These are phyloP conservation scores for Alternaria brassicae DNA, from an alignment of 2,329 filamentous ascomycete genomes.

Conservation along the genomic window DNA sequence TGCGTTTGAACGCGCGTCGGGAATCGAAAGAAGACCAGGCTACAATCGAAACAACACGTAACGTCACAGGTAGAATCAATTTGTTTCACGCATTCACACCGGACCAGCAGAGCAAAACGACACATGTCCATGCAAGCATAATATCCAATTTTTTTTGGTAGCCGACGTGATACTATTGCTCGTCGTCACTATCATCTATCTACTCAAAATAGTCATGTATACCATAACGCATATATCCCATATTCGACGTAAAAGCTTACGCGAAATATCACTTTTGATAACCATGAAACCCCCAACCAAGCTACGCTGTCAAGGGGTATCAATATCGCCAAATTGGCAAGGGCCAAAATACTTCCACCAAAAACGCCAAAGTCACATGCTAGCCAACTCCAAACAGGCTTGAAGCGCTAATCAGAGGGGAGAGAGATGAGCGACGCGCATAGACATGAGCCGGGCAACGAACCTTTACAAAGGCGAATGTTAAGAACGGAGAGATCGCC, in stretches of 20 bases:
- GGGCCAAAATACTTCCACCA: slow-evolving; percentile 2
- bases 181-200: background rate
- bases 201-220: slow-evolving; percentile 1
- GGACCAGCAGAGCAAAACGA: background rate
- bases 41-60: background rate
- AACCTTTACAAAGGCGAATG: background rate
- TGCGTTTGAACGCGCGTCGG: background rate
- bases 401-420: background rate
- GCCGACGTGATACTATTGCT: background rate
- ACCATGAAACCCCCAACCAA: slow-evolving; percentile 14
- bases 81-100: background rate
- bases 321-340: background rate
- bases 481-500: background rate
- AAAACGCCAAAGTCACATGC: slow-evolving; percentile 3
- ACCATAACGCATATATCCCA: slow-evolving; percentile 6
- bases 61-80: background rate
- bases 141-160: background rate
- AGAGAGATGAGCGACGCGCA: background rate
- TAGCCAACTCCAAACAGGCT: background rate
- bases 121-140: background rate
- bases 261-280: slow-evolving; percentile 12
- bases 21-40: background rate
- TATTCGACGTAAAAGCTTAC: background rate
- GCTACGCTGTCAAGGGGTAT: slow-evolving; percentile 17
- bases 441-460: background rate